Percentiles rank a stretch among this genome's conserved stretches.
phyloP scores from a whole-genome alignment of 306 rosid genomes.

The Quercus suber region DNA sequence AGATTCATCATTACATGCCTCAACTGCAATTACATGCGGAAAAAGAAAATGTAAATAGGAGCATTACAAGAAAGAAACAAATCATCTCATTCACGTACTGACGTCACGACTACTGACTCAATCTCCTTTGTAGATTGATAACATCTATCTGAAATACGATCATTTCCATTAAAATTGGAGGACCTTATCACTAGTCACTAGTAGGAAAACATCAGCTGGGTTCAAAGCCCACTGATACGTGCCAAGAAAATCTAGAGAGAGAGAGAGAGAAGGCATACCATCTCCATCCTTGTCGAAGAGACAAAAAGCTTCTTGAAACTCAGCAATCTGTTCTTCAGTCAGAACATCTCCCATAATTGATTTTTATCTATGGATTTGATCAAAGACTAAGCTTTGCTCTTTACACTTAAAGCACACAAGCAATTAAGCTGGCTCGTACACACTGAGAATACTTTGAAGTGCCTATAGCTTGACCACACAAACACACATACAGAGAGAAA shows the following conservation, averaged over 20 bases:
- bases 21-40: slow-evolving; percentile 36
- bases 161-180: too few relatives aligned
- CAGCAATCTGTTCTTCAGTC: slow-evolving; percentile 48
- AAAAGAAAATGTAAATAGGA: not conserved
- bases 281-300: slow-evolving; percentile 67
- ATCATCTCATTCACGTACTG: too few relatives aligned
- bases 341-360: slow-evolving; percentile 25
- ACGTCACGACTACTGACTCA: too few relatives aligned
- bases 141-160: too few relatives aligned
- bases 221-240: too few relatives aligned
- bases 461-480: not conserved
- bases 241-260: too few relatives aligned
- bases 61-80: not conserved
- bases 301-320: slow-evolving; percentile 62
- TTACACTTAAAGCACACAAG: not conserved
- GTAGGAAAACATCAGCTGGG: too few relatives aligned
- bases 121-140: too few relatives aligned
- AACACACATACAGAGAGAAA: not conserved
- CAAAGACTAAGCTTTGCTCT: not conserved
- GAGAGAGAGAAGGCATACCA: slow-evolving; percentile 29
- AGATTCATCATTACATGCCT: slow-evolving; percentile 50
- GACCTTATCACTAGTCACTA: too few relatives aligned
- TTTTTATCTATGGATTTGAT: not conserved
- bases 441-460: not conserved
- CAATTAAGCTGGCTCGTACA: not conserved